These are phyloP conservation scores for Clarireedia sp. DNA, from an alignment of 2,329 filamentous ascomycete species.

Conservation along the genomic window DNA sequence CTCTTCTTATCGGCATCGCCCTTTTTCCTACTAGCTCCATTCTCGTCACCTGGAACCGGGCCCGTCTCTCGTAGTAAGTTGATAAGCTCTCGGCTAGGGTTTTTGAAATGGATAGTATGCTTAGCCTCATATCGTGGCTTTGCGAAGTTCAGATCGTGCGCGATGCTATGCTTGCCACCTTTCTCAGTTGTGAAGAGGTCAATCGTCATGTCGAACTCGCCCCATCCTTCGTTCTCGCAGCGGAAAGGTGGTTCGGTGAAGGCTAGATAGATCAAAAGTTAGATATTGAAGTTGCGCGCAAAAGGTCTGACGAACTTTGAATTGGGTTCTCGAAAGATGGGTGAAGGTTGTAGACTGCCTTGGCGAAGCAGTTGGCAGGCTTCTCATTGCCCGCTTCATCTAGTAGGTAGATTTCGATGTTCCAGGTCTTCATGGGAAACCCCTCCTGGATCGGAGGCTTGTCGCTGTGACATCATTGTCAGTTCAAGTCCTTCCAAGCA, in stretches of 20 bases:
- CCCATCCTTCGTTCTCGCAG: conserved; percentile 93
- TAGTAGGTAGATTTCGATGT: conserved; percentile 73
- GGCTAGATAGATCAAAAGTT: conserved; percentile 38
- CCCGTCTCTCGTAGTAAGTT: conserved; percentile 75
- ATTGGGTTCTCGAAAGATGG: conserved; percentile 83
- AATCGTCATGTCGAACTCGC: conserved; percentile 94
- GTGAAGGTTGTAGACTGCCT: conserved; percentile 87
- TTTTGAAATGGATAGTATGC: conserved; percentile 80
- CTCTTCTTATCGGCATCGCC: conserved; percentile 66
- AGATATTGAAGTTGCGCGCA: background rate
- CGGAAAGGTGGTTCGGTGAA: conserved; percentile 81
- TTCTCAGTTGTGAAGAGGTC: conserved; percentile 78
- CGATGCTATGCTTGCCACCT: conserved; percentile 67
- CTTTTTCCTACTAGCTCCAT: conserved; percentile 49
- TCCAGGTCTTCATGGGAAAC: conserved; percentile 91
- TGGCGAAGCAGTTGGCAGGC: conserved; percentile 78
- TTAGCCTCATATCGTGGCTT: conserved; percentile 73
- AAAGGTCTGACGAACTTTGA: conserved; percentile 57
- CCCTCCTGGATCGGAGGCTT: conserved; percentile 77
- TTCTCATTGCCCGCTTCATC: conserved; percentile 82
- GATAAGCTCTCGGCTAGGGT: conserved; percentile 81
- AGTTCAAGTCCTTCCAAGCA: conserved; percentile 5
- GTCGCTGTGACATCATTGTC: conserved; percentile 43
- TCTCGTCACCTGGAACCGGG: conserved; percentile 69
- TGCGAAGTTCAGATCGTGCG: conserved; percentile 89